Percentiles rank a stretch among this genome's conserved stretches.
phyloP scores from a whole-genome alignment of 2,329 filamentous ascomycete species.

The Sporothrix inflata region DNA sequence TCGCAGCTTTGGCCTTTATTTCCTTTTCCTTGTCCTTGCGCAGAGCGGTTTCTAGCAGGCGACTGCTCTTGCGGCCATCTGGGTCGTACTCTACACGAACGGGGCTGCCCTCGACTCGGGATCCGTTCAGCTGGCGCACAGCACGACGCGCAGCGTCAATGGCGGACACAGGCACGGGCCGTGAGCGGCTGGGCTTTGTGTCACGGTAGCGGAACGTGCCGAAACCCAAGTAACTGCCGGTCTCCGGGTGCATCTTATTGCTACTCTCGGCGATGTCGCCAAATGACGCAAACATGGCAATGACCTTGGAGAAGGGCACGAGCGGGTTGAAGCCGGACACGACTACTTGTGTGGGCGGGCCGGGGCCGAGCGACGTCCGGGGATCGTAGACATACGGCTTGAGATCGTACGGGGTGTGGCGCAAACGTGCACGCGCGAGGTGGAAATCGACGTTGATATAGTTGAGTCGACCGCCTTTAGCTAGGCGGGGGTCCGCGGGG shows the following conservation, averaged over 20 bases:
- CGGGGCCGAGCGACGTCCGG: conserved; percentile 82
- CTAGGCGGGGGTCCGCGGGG: conserved; percentile 80
- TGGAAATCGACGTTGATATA: conserved; percentile 73
- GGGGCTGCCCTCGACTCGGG: conserved; percentile 75
- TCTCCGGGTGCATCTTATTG: conserved; percentile 93
- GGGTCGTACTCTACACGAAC: conserved; percentile 88
- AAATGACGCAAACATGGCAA: conserved; percentile 75
- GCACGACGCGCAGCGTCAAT: conserved; percentile 81
- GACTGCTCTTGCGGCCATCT: conserved; percentile 79
- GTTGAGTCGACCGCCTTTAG: conserved; percentile 65
- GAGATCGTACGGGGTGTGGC: conserved; percentile 75
- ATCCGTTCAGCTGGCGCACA: conserved; percentile 74
- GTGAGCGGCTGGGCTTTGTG: conserved; percentile 56
- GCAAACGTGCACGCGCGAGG: conserved; percentile 71
- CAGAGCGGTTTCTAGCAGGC: conserved; percentile 75
- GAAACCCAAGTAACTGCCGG: conserved; percentile 90
- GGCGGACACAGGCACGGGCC: conserved; percentile 64
- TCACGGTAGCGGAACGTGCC: conserved; percentile 91
- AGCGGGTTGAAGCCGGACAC: conserved; percentile 96
- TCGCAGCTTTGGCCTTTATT: conserved; percentile 30
- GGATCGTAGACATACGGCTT: conserved; percentile 81
- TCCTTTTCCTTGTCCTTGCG: conserved; percentile 66
- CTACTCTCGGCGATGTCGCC: conserved; percentile 88
- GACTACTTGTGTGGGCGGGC: conserved; percentile 86
- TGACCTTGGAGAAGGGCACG: conserved; percentile 76